Percentiles rank a stretch among this genome's conserved stretches.
phyloP scores from a whole-genome alignment of 495 filamentous ascomycete genomes.

The Neurospora africana region DNA sequence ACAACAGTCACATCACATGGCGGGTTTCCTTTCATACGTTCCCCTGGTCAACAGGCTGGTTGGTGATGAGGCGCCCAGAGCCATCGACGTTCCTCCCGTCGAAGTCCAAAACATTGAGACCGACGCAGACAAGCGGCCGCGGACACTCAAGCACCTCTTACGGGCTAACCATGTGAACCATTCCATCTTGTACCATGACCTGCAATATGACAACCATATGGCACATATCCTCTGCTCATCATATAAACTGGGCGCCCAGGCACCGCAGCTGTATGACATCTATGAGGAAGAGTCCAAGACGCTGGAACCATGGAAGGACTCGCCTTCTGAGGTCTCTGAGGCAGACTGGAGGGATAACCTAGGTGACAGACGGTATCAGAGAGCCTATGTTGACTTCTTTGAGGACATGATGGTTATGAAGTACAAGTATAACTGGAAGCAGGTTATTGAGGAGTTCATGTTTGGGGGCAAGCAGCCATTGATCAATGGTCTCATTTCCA shows the following conservation, averaged over 20 bases:
- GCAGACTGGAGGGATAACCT: slow-evolving; percentile 82
- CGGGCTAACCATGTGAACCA: slow-evolving; percentile 86
- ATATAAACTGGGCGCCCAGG: slow-evolving; percentile 68
- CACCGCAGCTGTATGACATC: slow-evolving; percentile 58
- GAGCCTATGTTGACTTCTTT: slow-evolving; percentile 86
- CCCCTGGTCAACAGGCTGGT: slow-evolving; percentile 37
- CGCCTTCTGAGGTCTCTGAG: slow-evolving; percentile 68
- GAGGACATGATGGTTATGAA: slow-evolving; percentile 71
- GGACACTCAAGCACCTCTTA: slow-evolving; percentile 81
- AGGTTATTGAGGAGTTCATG: slow-evolving; percentile 63
- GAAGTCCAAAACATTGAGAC: slow-evolving; percentile 70
- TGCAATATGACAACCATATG: slow-evolving; percentile 78
- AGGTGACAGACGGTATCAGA: slow-evolving; percentile 67
- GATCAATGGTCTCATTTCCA: slow-evolving; percentile 63
- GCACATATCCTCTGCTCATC: slow-evolving; percentile 78
- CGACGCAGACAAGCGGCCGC: slow-evolving; percentile 60
- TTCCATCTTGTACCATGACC: slow-evolving; percentile 66
- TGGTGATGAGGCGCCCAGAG: slow-evolving; percentile 13
- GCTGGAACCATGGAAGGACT: slow-evolving; percentile 74
- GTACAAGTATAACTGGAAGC: slow-evolving; percentile 74
- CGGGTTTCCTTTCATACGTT: slow-evolving; percentile 38
- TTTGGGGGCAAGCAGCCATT: slow-evolving; percentile 67
- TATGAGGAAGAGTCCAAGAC: slow-evolving; percentile 65
- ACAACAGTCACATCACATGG: slow-evolving; percentile 11
- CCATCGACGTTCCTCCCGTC: slow-evolving; percentile 58